phyloP scores from a whole-genome alignment of 345 rosid genomes.

The Hypericum androsaemum region DNA sequence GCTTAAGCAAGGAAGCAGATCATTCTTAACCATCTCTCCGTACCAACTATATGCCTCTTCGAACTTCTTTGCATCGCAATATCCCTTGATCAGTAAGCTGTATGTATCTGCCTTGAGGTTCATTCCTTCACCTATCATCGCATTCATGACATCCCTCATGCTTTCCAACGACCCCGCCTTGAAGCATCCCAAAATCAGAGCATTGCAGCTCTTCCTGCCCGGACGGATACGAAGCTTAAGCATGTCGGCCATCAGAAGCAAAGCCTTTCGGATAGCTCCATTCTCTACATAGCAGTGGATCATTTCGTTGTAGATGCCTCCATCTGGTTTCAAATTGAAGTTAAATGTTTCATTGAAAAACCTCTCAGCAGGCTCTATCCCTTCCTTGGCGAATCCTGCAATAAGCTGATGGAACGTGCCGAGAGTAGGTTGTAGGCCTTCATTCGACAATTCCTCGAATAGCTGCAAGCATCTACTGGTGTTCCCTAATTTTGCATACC shows the following conservation, averaged over 20 bases:
- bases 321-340: slow-evolving; percentile 49
- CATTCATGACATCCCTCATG: slow-evolving; percentile 32
- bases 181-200: slow-evolving; percentile 51
- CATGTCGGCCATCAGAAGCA: slow-evolving; percentile 44
- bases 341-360: slow-evolving; percentile 43
- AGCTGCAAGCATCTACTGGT: slow-evolving; percentile 44
- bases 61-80: slow-evolving; percentile 41
- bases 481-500: slow-evolving; percentile 42
- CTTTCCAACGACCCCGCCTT: slow-evolving; percentile 34
- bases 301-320: slow-evolving; percentile 37
- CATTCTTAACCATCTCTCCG: slow-evolving; percentile 55
- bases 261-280: slow-evolving; percentile 43
- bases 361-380: slow-evolving; percentile 34
- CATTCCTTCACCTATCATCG: slow-evolving; percentile 44
- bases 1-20: slow-evolving; percentile 29
- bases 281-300: slow-evolving; percentile 42
- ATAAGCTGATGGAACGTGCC: slow-evolving; percentile 55
- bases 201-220: slow-evolving; percentile 54
- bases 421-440: slow-evolving; percentile 44
- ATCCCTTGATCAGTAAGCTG: slow-evolving; percentile 45
- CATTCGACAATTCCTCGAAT: slow-evolving; percentile 52
- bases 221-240: slow-evolving; percentile 33
- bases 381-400: slow-evolving; percentile 38
- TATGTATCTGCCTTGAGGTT: slow-evolving; percentile 62
- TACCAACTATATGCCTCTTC: slow-evolving; percentile 58